These are phyloP conservation scores for Kuraishia ogatae DNA, from an alignment of 805 yeast genomes.

Conservation along the genomic window DNA sequence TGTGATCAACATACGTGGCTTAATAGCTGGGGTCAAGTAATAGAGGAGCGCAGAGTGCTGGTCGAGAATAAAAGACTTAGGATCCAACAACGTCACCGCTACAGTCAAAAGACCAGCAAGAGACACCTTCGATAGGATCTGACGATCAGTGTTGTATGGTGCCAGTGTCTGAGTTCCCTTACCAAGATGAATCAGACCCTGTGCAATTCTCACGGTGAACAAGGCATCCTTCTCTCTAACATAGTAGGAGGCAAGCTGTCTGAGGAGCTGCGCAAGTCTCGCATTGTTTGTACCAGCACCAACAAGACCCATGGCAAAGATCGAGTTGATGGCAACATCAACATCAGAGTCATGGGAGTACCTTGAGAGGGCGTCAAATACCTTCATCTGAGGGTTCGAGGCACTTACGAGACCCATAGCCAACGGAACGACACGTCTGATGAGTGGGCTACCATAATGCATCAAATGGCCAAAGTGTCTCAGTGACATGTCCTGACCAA, in stretches of 20 bases:
- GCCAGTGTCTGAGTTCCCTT: constrained; percentile 89
- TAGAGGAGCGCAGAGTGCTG: constrained; percentile 76
- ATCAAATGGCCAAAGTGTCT: constrained; percentile 96
- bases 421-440: constrained; percentile 90
- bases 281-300: constrained; percentile 99
- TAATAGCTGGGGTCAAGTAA: constrained; percentile 79
- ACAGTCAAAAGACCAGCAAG: constrained; percentile 85
- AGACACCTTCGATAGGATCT: constrained; percentile 78
- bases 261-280: constrained; percentile 87
- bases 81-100: constrained; percentile 76
- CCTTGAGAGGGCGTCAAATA: constrained; percentile 90
- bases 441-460: constrained; percentile 93
- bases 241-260: constrained; percentile 93
- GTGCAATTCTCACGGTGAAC: constrained; percentile 90
- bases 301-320: constrained; percentile 94
- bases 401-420: constrained; percentile 96
- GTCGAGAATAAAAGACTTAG: constrained; percentile 69
- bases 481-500: constrained; percentile 94
- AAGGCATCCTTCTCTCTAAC: constrained; percentile 83
- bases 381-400: constrained; percentile 94
- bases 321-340: constrained; percentile 91
- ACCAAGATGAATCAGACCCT: constrained; percentile 91
- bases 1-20: constrained; percentile 89
- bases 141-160: constrained; percentile 86
- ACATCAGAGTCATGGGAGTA: constrained; percentile 93